Percentiles rank a stretch among this genome's conserved stretches.
These are phyloP conservation scores for Rhizophora mangle DNA, from an alignment of 345 rosid species.

Conservation along the genomic window DNA sequence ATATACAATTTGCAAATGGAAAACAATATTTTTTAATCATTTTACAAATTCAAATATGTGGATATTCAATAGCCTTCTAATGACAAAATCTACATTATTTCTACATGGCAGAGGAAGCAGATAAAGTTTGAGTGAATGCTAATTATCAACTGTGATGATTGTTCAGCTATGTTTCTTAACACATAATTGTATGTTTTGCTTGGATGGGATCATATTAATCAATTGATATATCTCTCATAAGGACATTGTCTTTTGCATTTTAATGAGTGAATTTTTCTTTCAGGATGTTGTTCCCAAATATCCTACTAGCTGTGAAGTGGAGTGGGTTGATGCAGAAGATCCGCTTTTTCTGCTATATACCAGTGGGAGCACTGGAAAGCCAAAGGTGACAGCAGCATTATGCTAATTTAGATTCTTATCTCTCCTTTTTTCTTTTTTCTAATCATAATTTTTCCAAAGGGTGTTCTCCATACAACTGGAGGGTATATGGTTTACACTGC, in stretches of 20 bases:
- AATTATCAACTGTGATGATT: neutral
- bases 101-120: neutral
- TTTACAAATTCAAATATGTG: neutral
- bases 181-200: neutral
- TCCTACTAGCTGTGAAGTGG: slow-evolving; percentile 78
- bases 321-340: slow-evolving; percentile 99
- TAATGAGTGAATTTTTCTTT: slow-evolving; percentile 19
- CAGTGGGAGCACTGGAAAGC: slow-evolving; percentile 99
- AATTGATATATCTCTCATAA: neutral
- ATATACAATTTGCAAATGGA: no score
- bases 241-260: slow-evolving; percentile 1
- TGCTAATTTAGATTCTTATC: slow-evolving; percentile 1
- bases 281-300: slow-evolving; percentile 81
- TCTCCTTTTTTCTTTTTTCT: slow-evolving; percentile 11
- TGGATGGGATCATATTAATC: neutral
- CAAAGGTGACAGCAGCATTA: slow-evolving; percentile 55
- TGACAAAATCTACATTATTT: neutral
- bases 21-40: no score
- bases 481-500: slow-evolving; percentile 97
- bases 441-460: slow-evolving; percentile 44
- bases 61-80: neutral
- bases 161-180: neutral
- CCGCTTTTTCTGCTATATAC: slow-evolving; percentile 91
- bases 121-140: neutral
- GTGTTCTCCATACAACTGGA: slow-evolving; percentile 96